These are phyloP conservation scores for Cryptococcus sp. DNA, from an alignment of 1,284 basidiomycete genomes.

Conservation along the genomic window DNA sequence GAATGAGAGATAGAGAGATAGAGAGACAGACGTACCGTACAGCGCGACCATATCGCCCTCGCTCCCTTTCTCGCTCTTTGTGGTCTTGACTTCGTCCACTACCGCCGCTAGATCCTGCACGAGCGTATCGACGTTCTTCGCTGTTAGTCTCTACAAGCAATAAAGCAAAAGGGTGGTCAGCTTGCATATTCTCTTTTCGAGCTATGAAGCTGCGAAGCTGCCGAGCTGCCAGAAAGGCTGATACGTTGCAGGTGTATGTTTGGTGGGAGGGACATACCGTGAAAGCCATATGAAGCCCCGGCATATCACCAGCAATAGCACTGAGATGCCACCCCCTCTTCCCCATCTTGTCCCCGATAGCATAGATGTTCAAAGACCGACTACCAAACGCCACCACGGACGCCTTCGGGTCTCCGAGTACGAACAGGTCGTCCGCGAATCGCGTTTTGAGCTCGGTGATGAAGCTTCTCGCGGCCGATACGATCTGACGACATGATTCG, in stretches of 20 bases:
- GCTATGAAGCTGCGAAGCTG: background rate
- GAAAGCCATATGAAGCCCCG: slow-evolving; percentile 81
- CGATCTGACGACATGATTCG: slow-evolving; percentile 81
- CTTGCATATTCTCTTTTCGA: background rate
- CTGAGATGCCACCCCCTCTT: slow-evolving; percentile 89
- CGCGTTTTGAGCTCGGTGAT: slow-evolving; percentile 35
- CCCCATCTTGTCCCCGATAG: slow-evolving; percentile 87
- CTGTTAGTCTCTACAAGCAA: slow-evolving; percentile 57
- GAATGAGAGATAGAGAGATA: too few relatives aligned
- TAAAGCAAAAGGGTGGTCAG: background rate
- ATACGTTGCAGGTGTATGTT: too few relatives aligned
- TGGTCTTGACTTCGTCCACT: slow-evolving; percentile 72
- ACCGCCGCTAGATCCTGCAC: slow-evolving; percentile 68
- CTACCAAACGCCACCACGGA: slow-evolving; percentile 88
- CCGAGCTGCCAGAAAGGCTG: too few relatives aligned
- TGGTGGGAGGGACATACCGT: slow-evolving; percentile 82
- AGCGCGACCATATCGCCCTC: slow-evolving; percentile 81
- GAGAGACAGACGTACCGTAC: slow-evolving; percentile 66
- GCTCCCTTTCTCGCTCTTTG: slow-evolving; percentile 51
- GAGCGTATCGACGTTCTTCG: slow-evolving; percentile 43
- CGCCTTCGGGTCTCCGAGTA: slow-evolving; percentile 86
- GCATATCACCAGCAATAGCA: slow-evolving; percentile 65
- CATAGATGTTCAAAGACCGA: slow-evolving; percentile 63
- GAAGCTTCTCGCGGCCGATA: slow-evolving; percentile 57
- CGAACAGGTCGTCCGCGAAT: slow-evolving; percentile 64